phyloP scores from a whole-genome alignment of 2,329 filamentous ascomycete species.

The Tolypocladium paradoxum region DNA sequence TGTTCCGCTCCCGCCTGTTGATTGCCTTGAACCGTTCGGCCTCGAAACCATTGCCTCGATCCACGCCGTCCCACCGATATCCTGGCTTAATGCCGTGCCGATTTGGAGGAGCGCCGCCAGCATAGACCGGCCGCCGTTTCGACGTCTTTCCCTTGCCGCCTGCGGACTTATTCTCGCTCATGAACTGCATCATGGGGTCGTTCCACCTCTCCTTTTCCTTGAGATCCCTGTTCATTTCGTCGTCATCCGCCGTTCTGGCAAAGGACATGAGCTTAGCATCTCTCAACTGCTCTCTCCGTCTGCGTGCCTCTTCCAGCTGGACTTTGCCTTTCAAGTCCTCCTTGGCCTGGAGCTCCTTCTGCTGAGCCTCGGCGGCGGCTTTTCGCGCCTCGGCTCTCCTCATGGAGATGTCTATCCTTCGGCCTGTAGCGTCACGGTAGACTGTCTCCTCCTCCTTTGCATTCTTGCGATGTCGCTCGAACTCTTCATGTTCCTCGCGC shows the following conservation, averaged over 20 bases:
- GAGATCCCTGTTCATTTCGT: constrained; percentile 73
- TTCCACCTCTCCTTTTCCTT: constrained; percentile 76
- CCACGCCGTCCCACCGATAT: constrained; percentile 93
- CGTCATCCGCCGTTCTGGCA: constrained; percentile 73
- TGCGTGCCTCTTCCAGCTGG: constrained; percentile 58
- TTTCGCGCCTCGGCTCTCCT: constrained; percentile 77
- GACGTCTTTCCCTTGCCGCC: constrained; percentile 19
- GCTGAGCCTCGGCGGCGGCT: constrained; percentile 53
- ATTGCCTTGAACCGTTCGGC: constrained; percentile 82
- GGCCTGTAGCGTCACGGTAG: constrained; percentile 87
- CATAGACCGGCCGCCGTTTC: constrained; percentile 56
- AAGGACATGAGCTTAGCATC: constrained; percentile 77
- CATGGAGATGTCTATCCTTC: constrained; percentile 89
- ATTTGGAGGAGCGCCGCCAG: constrained; percentile 76
- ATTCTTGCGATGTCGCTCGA: constrained; percentile 31
- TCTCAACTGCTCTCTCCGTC: constrained; percentile 55
- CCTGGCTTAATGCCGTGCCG: constrained; percentile 88
- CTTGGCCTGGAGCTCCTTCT: constrained; percentile 55
- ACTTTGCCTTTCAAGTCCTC: constrained; percentile 76
- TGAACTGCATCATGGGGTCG: constrained; percentile 78
- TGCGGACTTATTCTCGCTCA: constrained; percentile 38
- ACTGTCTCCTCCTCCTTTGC: constrained; percentile 65
- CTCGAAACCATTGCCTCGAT: constrained; percentile 89
- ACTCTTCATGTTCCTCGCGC: constrained; percentile 48
- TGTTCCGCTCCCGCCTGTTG: constrained; percentile 65